phyloP scores from a whole-genome alignment of 805 yeast genomes.

The Candida palmyrensis region DNA sequence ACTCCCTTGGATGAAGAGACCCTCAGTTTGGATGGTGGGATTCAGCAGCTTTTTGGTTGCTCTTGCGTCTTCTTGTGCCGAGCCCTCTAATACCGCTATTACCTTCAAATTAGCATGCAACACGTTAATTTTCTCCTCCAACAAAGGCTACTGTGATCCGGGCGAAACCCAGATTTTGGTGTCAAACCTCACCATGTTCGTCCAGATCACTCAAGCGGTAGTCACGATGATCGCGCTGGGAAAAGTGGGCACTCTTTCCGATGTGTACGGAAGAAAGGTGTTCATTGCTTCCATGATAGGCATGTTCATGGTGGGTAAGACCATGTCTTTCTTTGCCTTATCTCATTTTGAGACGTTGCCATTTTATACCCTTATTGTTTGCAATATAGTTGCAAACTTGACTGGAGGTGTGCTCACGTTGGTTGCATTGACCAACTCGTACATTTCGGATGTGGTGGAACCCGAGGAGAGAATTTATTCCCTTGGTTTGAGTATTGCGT shows the following conservation, averaged over 20 bases:
- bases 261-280: slow-evolving; percentile 32
- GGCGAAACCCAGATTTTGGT: slow-evolving; percentile 31
- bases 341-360: slow-evolving; percentile 20
- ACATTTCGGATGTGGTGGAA: slow-evolving; percentile 69
- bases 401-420: slow-evolving; percentile 63
- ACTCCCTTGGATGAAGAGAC: slow-evolving; percentile 52
- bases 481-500: slow-evolving; percentile 56
- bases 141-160: slow-evolving; percentile 24
- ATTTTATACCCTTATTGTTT: slow-evolving; percentile 33
- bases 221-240: slow-evolving; percentile 52
- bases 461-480: slow-evolving; percentile 52
- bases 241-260: slow-evolving; percentile 37
- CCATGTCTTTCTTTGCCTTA: slow-evolving; percentile 20
- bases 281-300: slow-evolving; percentile 17
- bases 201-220: slow-evolving; percentile 36
- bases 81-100: slow-evolving; percentile 37
- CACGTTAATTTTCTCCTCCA: slow-evolving; percentile 7
- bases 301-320: slow-evolving; percentile 17
- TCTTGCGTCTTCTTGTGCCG: slow-evolving; percentile 34
- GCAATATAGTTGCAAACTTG: slow-evolving; percentile 41
- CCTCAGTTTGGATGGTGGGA: slow-evolving; percentile 50
- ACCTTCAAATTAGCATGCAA: slow-evolving; percentile 26
- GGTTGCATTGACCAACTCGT: slow-evolving; percentile 59
- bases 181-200: slow-evolving; percentile 46
- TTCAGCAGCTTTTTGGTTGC: slow-evolving; percentile 37